phyloP scores from a whole-genome alignment of 73 alveolate species.

The Blepharisma japonicum region DNA sequence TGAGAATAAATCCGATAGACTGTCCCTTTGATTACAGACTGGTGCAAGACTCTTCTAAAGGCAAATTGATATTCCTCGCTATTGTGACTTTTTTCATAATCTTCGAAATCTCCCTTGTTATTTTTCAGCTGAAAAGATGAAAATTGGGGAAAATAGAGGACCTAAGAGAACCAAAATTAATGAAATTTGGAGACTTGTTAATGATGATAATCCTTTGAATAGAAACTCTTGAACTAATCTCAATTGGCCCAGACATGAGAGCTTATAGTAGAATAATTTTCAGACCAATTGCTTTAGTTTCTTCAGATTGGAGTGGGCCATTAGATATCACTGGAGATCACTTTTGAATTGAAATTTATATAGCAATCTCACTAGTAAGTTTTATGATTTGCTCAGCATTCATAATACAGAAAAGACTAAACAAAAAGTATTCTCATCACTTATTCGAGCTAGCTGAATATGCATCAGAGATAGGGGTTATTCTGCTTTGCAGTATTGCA shows the following conservation, averaged over 20 bases:
- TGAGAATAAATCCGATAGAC: not conserved
- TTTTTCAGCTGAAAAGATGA: not conserved
- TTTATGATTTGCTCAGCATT: not conserved
- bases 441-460: no score
- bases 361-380: not conserved
- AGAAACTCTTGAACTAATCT: not conserved
- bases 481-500: no score
- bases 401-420: not conserved
- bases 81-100: not conserved
- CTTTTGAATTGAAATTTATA: slow-evolving; percentile 6
- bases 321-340: not conserved
- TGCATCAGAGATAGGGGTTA: no score
- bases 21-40: slow-evolving; percentile 10
- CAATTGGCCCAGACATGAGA: slow-evolving; percentile 20
- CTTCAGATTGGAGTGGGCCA: not conserved
- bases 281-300: not conserved
- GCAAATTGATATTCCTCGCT: not conserved
- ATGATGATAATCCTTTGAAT: not conserved
- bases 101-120: not conserved
- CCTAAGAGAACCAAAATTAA: not conserved
- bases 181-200: not conserved
- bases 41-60: not conserved
- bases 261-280: not conserved
- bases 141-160: not conserved
- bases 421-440: no score